Evolutionary conservation across 1,139 yeast species (phyloP).

Genomic region (Yamadazyma jaroonii): DNA sequence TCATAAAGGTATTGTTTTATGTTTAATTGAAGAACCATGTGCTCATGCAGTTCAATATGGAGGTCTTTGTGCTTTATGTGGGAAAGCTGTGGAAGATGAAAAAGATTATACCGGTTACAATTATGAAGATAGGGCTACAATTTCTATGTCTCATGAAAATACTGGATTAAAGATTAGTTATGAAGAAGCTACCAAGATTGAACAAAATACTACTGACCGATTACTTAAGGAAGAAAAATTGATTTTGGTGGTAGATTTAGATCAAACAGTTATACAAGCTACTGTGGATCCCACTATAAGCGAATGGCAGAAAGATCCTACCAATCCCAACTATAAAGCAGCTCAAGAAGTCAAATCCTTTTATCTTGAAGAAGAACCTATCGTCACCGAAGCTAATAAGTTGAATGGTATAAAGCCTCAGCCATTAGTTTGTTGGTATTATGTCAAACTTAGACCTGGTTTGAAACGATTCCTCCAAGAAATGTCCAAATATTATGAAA

Average conservation of each 20-base stretch:
- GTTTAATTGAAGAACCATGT: conserved; percentile 75
- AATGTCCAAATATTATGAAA: conserved; percentile 68
- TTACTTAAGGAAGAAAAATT: conserved; percentile 64
- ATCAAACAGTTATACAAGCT: conserved; percentile 96
- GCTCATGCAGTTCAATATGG: conserved; percentile 94
- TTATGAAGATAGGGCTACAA: conserved; percentile 76
- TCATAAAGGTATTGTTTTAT: conserved; percentile 47
- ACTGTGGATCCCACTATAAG: conserved; percentile 97
- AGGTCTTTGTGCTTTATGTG: conserved; percentile 94
- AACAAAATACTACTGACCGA: conserved; percentile 60
- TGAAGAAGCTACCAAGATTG: conserved; percentile 85
- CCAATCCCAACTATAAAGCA: conserved; percentile 80
- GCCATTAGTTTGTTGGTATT: conserved; percentile 74
- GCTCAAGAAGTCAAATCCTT: conserved; percentile 80
- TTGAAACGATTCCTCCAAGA: conserved; percentile 64
- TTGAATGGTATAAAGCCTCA: conserved; percentile 54
- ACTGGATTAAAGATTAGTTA: conserved; percentile 81
- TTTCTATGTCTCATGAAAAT: conserved; percentile 87
- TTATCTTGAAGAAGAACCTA: conserved; percentile 71
- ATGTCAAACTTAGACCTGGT: conserved; percentile 91
- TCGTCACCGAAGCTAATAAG: conserved; percentile 52
- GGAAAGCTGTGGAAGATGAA: conserved; percentile 77
- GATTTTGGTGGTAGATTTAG: conserved; percentile 91
- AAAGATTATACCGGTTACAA: conserved; percentile 75
- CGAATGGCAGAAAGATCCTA: conserved; percentile 88